Evolutionary conservation across 768 basidiomycete genomes (phyloP), one percentile per base, ranked within the genome.

Genomic region (Boletus tylopilopsis): DNA sequence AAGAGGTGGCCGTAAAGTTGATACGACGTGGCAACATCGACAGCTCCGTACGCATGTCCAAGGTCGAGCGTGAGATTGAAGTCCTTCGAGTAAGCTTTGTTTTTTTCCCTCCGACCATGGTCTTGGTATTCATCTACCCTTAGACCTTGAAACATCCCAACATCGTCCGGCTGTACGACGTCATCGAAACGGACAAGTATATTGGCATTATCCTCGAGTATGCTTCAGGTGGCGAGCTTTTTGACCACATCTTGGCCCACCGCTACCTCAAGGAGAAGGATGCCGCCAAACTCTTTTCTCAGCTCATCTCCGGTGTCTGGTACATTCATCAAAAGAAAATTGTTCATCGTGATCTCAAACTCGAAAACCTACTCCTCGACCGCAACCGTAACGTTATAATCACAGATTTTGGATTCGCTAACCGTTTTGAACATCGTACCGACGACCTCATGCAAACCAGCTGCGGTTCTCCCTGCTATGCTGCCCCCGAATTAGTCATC

Each of bases 251-350:
- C 66, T 82, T 98, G 44, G 95, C 95, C 18, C 96, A 97, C 66
- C 88, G 93, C 35, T 96, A 95, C 68, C 84, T 99, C 59, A 86
- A 88, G 57, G 96, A 98, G 69, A 82, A 82, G 56, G 94, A 97
- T 63, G 96, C 96, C 1, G 84, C 90, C 56, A 94, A 89, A 67
- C 85, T 99, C 34, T 99, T 99, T 67, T 91, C 92, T 16, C 96
- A 99, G 70, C 89, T 99, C 68, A 87, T 99, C 60, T 96, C 94
- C 21, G 96, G 95, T 53, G 96, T 99, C 27, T 92, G 91, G 85
- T 99, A 99, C 72, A 92, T 97, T 49, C 96, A 98, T 72, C 85
- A 92, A 71, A 97, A 97, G 79, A 94, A 96, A 75, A 97, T 99
- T 54, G 95, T 98, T 41, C 96, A 99, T 68, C 91, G 96, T 50